phyloP scores from a whole-genome alignment of 306 rosid species.

The Acacia acuminata region DNA sequence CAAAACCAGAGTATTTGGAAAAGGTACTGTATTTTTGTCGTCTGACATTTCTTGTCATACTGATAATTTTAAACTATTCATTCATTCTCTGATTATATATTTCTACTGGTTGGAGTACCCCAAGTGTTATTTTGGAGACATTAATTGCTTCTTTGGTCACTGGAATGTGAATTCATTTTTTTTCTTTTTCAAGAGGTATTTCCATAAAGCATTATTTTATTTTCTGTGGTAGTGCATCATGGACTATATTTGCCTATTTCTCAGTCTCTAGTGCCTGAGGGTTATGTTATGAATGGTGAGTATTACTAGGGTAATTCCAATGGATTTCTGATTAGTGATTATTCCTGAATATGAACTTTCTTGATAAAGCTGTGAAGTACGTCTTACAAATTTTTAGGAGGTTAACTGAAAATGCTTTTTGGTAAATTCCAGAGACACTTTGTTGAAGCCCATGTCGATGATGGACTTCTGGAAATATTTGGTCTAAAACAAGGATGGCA shows the following conservation, averaged over 20 bases:
- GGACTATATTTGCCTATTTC: neutral
- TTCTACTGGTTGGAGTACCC: neutral
- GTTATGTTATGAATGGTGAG: neutral
- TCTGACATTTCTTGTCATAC: neutral
- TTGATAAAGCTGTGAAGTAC: neutral
- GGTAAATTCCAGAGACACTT: slow-evolving; percentile 67
- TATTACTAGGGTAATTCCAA: neutral
- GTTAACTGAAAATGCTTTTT: slow-evolving; percentile 10
- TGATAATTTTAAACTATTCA: neutral
- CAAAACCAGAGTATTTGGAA: slow-evolving; percentile 83
- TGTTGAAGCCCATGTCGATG: slow-evolving; percentile 92
- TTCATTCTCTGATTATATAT: neutral
- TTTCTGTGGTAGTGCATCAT: neutral
- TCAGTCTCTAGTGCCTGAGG: neutral
- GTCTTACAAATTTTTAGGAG: neutral
- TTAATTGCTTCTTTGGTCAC: neutral
- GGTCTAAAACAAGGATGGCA: slow-evolving; percentile 99
- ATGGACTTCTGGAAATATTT: slow-evolving; percentile 94
- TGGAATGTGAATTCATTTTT: neutral
- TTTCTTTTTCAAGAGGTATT: neutral
- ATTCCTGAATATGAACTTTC: neutral
- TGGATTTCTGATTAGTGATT: neutral
- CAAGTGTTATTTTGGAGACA: neutral
- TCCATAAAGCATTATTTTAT: neutral
- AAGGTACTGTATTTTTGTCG: slow-evolving; percentile 58